Percentiles rank a stretch among this genome's conserved stretches.
Conservation (phyloP, 192 early-diverging fungal genomes). For the Linderina pennispora region DNA sequence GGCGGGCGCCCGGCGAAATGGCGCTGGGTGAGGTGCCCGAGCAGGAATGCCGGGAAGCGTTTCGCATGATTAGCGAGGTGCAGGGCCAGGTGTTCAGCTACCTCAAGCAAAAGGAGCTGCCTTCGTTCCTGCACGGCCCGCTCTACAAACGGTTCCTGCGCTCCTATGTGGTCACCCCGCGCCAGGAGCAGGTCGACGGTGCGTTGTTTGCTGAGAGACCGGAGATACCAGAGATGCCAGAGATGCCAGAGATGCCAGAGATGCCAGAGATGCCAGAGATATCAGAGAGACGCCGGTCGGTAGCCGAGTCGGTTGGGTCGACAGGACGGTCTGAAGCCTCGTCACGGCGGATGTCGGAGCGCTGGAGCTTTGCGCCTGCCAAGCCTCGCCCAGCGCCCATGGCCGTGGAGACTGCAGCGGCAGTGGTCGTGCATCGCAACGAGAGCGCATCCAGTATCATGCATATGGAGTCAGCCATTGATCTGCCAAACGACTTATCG, state of each 20-base stretch:
- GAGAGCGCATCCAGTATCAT: too few species aligned
- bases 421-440: too few species aligned
- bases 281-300: too few species aligned
- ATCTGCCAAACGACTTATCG: too few species aligned
- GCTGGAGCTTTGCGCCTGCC: constrained; percentile 28
- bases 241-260: constrained; percentile 1
- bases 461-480: too few species aligned
- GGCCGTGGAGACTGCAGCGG: too few species aligned
- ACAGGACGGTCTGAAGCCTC: too few species aligned
- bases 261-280: not conserved
- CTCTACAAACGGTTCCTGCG: constrained; percentile 60
- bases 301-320: not conserved
- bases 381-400: too few species aligned
- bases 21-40: constrained; percentile 14
- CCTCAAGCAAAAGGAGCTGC: constrained; percentile 56
- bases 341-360: too few species aligned
- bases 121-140: constrained; percentile 53
- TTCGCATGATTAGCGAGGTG: constrained; percentile 33
- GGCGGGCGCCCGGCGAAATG: constrained; percentile 1
- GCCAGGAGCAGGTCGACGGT: constrained; percentile 19
- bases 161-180: constrained; percentile 45
- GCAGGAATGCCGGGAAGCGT: constrained; percentile 30
- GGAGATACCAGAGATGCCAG: too few species aligned
- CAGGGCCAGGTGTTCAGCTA: constrained; percentile 60
- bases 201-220: constrained; percentile 13